A percentile compares a stretch with the other conserved stretches of the same genome.
phyloP scores from a whole-genome alignment of 169 alveolate species.

The Eimeria praecox region DNA sequence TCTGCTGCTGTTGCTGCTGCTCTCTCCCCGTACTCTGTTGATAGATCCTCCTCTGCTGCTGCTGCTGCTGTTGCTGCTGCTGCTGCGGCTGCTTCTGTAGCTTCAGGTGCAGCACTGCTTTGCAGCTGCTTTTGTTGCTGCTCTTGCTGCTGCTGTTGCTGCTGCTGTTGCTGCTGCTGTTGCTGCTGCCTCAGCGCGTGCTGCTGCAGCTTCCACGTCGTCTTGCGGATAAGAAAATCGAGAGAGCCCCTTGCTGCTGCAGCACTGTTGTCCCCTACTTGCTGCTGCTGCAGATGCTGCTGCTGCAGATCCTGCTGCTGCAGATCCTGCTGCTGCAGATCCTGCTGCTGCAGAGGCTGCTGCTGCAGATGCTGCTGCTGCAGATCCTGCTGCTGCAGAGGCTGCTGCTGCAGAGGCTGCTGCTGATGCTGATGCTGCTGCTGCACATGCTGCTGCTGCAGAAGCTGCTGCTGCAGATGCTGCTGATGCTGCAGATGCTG shows the following conservation, averaged over 20 bases:
- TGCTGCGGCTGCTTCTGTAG: constrained; percentile 15
- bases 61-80: constrained; percentile 36
- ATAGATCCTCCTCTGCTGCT: background rate
- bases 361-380: constrained; percentile 42
- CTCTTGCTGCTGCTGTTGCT: constrained; percentile 17
- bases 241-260: constrained; percentile 32
- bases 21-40: background rate
- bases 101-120: background rate
- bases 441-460: background rate
- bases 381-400: background rate
- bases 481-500: constrained; percentile 26
- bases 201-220: constrained; percentile 61
- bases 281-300: constrained; percentile 22
- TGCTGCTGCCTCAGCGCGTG: constrained; percentile 57
- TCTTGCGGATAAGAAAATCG: constrained; percentile 29
- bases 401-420: background rate
- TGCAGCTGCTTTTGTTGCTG: constrained; percentile 55
- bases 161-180: constrained; percentile 47
- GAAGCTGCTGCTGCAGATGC: constrained; percentile 16
- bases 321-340: background rate
- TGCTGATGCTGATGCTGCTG: constrained; percentile 17
- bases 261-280: background rate
- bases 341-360: constrained; percentile 13
- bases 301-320: constrained; percentile 22
- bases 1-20: background rate